A percentile compares a stretch with the other conserved stretches of the same genome.
phyloP scores from a whole-genome alignment of 176 grass and related monocot species.

The Cenchrus fungigraminus region DNA sequence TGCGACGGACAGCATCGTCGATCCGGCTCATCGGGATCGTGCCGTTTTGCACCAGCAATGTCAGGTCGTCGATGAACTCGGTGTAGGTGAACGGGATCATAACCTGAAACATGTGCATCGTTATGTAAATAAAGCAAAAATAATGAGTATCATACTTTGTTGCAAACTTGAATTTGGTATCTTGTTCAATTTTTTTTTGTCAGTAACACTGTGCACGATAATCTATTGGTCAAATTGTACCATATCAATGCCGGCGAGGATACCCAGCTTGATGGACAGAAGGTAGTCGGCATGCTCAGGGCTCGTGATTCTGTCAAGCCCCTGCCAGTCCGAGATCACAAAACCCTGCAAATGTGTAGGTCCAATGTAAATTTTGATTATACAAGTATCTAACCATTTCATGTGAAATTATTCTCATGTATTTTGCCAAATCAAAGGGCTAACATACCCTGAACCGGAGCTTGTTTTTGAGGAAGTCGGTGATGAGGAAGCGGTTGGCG shows the following conservation, averaged over 20 bases:
- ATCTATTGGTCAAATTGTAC: neutral
- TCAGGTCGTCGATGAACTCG: slow-evolving; percentile 9
- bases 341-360: slow-evolving; percentile 53
- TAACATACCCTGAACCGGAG: slow-evolving; percentile 61
- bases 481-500: slow-evolving; percentile 63
- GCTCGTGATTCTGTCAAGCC: slow-evolving; percentile 63
- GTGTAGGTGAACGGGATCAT: too few relatives aligned
- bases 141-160: too few relatives aligned
- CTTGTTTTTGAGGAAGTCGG: slow-evolving; percentile 62
- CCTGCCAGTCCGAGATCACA: slow-evolving; percentile 74
- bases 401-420: neutral
- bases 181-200: too few relatives aligned
- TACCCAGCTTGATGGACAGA: slow-evolving; percentile 51
- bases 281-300: slow-evolving; percentile 58
- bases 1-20: slow-evolving; percentile 25
- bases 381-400: too few relatives aligned
- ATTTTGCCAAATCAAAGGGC: too few relatives aligned
- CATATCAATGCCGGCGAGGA: slow-evolving; percentile 46
- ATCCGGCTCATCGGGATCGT: slow-evolving; percentile 67
- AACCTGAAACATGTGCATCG: neutral
- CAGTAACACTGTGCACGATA: too few relatives aligned
- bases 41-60: slow-evolving; percentile 7
- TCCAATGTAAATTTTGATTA: neutral
- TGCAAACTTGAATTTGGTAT: too few relatives aligned
- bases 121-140: neutral